Evolutionary conservation across 306 rosid species (phyloP), one percentile per base, ranked within the genome.

Genomic region (Pterocarpus santalinus): DNA sequence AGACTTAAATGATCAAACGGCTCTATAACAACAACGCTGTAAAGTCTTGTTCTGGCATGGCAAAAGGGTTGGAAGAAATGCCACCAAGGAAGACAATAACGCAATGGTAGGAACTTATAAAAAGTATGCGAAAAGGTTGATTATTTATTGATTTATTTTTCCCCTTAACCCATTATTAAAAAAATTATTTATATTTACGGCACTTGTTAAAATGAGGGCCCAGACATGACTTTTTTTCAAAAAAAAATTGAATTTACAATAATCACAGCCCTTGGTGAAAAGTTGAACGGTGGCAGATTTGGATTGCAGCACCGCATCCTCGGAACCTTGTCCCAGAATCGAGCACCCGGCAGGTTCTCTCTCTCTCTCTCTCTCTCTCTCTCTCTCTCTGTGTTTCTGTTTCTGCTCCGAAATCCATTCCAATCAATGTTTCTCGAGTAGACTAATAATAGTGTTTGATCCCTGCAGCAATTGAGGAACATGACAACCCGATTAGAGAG

Each of bases 401-500:
- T 47, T 36, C 36, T 52, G 46, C 64, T 41, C 22, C 16, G 3
- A 30, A 60, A 57, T 57, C 63, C 63, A 57, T 57, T 22, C 13
- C 34, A 12, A 33, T 33, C 28, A n/a, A 33, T 41, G 33, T 22
- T 13, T 34, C n/a, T 53, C 9, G 2, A 47, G 17, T 43, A 8
- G 11, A 1, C 7, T 43, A 43, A 43, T 22, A 15, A 52, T 32
- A 57, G 72, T 4, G 43, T 39, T 73, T 47, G 76, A 53, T 56
- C 39, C 32, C n/a, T 22, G 35, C 64, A 15, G 2, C 17, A 5
- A 49, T 4, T 53, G n/a, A 39, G 22, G 16, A 61, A 11, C 4
- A 92, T 94, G 97, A 71, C 94, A 49, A 79, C 38, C 68, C 78
- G 77, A 35, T 55, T 83, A 1, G 86, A 87, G 75, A 88, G 94